Percentiles rank a stretch among this genome's conserved stretches.
Conservation (phyloP, 2,329 filamentous ascomycete genomes). For the Neonectria ditissima region DNA sequence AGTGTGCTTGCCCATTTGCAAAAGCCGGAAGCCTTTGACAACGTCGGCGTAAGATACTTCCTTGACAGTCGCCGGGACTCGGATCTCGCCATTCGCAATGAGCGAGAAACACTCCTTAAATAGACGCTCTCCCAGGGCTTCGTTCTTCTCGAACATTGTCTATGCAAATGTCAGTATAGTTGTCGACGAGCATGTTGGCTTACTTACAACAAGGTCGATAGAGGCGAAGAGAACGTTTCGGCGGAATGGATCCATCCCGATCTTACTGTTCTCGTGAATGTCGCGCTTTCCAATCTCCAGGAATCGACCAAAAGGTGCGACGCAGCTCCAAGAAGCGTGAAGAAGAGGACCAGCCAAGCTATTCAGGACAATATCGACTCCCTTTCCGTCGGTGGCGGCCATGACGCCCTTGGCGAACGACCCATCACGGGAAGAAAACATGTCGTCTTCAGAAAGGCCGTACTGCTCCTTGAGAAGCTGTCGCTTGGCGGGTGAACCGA, state of each 20-base stretch:
- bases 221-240: constrained; percentile 54
- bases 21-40: constrained; percentile 34
- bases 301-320: constrained; percentile 36
- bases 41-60: constrained; percentile 33
- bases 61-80: constrained; percentile 23
- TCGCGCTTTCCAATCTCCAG: constrained; percentile 47
- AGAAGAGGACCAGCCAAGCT: constrained; percentile 46
- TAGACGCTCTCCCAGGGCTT: constrained; percentile 20
- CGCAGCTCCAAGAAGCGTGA: constrained; percentile 47
- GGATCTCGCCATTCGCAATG: constrained; percentile 22
- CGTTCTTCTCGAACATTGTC: constrained; percentile 27
- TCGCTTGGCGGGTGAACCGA: constrained; percentile 35
- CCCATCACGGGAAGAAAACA: constrained; percentile 46
- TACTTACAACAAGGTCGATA: constrained; percentile 50
- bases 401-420: constrained; percentile 45
- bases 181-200: neutral
- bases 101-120: constrained; percentile 32
- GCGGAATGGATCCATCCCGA: constrained; percentile 49
- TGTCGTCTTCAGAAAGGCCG: constrained; percentile 46
- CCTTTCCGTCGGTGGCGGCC: constrained; percentile 41
- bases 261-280: constrained; percentile 46
- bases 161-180: constrained; percentile 13
- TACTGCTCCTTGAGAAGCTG: constrained; percentile 37
- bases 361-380: constrained; percentile 49
- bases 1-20: constrained; percentile 36